These are phyloP conservation scores for Clarireedia hainanense DNA, from an alignment of 2,329 filamentous ascomycete genomes.

Conservation along the genomic window DNA sequence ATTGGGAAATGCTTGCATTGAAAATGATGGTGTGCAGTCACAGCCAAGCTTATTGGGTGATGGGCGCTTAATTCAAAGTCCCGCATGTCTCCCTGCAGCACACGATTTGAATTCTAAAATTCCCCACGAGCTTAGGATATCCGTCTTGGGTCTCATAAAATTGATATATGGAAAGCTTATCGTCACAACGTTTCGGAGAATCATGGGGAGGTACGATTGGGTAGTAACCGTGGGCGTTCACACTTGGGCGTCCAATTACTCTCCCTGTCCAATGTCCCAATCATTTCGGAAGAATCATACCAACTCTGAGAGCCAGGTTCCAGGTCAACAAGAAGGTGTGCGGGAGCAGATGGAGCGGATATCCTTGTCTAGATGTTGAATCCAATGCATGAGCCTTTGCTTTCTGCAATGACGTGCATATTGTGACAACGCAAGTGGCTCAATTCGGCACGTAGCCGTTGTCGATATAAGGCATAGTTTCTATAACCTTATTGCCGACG, in stretches of 20 bases:
- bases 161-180: background rate
- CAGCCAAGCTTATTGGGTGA: constrained; percentile 4
- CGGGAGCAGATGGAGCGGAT: background rate
- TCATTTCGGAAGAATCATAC: background rate
- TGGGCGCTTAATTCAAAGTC: constrained; percentile 7
- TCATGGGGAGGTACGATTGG: background rate
- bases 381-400: constrained; percentile 3
- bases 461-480: background rate
- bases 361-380: background rate
- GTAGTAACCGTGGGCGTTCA: constrained; percentile 4
- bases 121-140: background rate
- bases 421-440: constrained; percentile 1
- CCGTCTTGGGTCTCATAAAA: constrained; percentile 1
- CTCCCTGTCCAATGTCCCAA: background rate
- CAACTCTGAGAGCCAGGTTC: background rate
- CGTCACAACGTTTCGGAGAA: background rate
- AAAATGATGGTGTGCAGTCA: constrained; percentile 7
- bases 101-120: constrained; percentile 4
- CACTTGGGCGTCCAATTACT: background rate
- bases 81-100: constrained; percentile 3
- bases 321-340: background rate
- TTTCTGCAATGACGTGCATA: constrained; percentile 11
- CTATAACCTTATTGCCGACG: background rate
- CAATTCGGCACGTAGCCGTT: background rate
- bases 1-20: constrained; percentile 6